Evolutionary conservation across 352 stramenopile genomes (phyloP), one percentile per base, ranked within the genome.

Genomic region (Pythium myriotylum): DNA sequence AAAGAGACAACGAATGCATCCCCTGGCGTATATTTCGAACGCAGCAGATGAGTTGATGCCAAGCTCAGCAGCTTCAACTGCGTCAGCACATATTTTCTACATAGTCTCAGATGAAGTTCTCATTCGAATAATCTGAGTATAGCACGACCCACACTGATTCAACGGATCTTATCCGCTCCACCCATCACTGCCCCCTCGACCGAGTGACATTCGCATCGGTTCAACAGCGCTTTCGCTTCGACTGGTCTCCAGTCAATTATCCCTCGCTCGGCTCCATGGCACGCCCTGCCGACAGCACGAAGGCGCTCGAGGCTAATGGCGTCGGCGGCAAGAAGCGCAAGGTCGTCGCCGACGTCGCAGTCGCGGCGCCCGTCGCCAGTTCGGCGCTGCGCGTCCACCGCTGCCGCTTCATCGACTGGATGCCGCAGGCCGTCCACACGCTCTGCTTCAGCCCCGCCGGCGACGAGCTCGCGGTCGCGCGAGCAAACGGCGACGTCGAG

Each of bases 341-440:
- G 70, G 60, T 62, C 1, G 51, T 39, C 29, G 62, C 57, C 19
- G 51, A 63, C 48, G 22, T 22, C 10, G n/a, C 17, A 39, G 26
- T 53, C n/a, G 33, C 24, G 32, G 27, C 60, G 24, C 53, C 68
- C 0, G 54, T 32, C 43, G 26, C 41, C 50, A 19, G 50, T 26
- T 43, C 37, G 37, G 42, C 68, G 62, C 73, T 91, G 65, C 74
- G 80, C 49, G 83, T 92, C 51, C 85, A 94, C 62, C 85, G 85
- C 41, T 94, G 85, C 62, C 85, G 85, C 57, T 94, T 94, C 57
- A 76, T 94, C 53, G 83, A 94, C 59, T 92, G 83, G 77, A 89
- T 92, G 80, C 85, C 85, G 23, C 62, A 86, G 22, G 84, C 83
- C 42, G 76, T 92, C 13, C 74, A 91, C 57, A 72, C 72, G 26